Evolutionary conservation across 306 rosid genomes (phyloP).

Genomic region (Trifolium dubium): DNA sequence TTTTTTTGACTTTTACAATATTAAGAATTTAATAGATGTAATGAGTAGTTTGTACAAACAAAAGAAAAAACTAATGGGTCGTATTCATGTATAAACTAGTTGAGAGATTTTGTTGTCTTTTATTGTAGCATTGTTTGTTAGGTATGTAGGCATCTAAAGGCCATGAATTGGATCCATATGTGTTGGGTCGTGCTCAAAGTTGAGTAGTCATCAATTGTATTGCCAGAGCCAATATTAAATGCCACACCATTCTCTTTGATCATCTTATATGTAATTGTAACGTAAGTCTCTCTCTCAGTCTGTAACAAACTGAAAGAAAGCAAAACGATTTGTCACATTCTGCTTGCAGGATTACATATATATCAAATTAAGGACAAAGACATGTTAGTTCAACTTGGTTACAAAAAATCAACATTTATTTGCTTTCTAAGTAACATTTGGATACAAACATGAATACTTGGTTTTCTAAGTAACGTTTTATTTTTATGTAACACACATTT

Average conservation of each 20-base stretch:
- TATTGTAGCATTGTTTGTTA: conserved; percentile 16
- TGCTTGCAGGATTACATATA: not conserved
- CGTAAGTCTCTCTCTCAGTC: not conserved
- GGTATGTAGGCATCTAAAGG: conserved; percentile 14
- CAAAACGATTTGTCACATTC: conserved; percentile 19
- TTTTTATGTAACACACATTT: too few relatives aligned
- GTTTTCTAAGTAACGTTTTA: not conserved
- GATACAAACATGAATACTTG: not conserved
- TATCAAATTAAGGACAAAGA: conserved; percentile 4
- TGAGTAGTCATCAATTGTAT: conserved; percentile 20
- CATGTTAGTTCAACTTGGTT: not conserved
- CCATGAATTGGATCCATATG: conserved; percentile 9
- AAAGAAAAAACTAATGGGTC: conserved; percentile 3
- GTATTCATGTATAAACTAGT: conserved; percentile 4
- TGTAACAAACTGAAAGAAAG: conserved; percentile 30
- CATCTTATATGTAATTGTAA: not conserved
- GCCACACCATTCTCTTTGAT: conserved; percentile 34
- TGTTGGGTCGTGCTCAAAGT: conserved; percentile 30
- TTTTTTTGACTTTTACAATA: not conserved
- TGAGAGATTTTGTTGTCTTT: conserved; percentile 28
- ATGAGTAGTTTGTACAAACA: too few relatives aligned
- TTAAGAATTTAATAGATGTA: too few relatives aligned
- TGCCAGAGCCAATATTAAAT: conserved; percentile 16
- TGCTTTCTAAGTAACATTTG: not conserved
- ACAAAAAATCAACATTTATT: not conserved